Percentiles rank a stretch among this genome's conserved stretches.
Evolutionary conservation across 2,329 filamentous ascomycete genomes (phyloP).

Genomic region (Hymenoscyphus scutula): DNA sequence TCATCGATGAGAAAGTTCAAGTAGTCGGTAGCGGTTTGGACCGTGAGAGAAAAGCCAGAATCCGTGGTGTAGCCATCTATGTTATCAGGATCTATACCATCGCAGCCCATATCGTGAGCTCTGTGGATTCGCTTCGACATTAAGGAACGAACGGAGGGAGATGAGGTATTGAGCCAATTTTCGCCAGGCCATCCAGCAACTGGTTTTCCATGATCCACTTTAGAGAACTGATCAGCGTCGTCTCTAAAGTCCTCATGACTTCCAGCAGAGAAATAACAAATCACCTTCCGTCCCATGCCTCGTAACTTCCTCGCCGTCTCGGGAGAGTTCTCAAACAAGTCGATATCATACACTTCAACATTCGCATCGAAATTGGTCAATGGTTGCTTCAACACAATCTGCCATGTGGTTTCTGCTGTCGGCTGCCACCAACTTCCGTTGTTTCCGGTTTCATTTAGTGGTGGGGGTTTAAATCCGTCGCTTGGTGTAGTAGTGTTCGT

Average conservation of each 20-base stretch:
- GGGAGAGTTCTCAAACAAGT: conserved; percentile 44
- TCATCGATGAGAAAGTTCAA: conserved; percentile 31
- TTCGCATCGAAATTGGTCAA: conserved; percentile 13
- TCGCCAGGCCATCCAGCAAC: conserved; percentile 65
- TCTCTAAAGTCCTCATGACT: conserved; percentile 61
- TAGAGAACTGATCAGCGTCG: conserved; percentile 51
- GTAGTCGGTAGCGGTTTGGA: background rate
- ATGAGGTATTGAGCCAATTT: conserved; percentile 61
- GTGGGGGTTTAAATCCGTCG: background rate
- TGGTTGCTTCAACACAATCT: conserved; percentile 12
- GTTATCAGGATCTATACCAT: conserved; percentile 69
- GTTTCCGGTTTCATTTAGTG: background rate
- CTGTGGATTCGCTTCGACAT: conserved; percentile 59
- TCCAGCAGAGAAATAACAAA: conserved; percentile 73
- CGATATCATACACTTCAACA: conserved; percentile 39
- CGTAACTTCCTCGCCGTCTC: conserved; percentile 48
- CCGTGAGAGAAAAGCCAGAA: conserved; percentile 41
- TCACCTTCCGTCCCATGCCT: conserved; percentile 53
- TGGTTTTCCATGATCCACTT: conserved; percentile 53
- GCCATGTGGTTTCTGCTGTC: conserved; percentile 14
- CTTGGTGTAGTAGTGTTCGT: background rate
- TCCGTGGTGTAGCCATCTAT: conserved; percentile 63
- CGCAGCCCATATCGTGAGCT: conserved; percentile 59
- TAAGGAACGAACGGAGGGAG: conserved; percentile 55
- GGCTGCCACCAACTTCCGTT: conserved; percentile 13